These are phyloP conservation scores for Penicillium sp. DNA, from an alignment of 2,329 filamentous ascomycete species.

Conservation along the genomic window DNA sequence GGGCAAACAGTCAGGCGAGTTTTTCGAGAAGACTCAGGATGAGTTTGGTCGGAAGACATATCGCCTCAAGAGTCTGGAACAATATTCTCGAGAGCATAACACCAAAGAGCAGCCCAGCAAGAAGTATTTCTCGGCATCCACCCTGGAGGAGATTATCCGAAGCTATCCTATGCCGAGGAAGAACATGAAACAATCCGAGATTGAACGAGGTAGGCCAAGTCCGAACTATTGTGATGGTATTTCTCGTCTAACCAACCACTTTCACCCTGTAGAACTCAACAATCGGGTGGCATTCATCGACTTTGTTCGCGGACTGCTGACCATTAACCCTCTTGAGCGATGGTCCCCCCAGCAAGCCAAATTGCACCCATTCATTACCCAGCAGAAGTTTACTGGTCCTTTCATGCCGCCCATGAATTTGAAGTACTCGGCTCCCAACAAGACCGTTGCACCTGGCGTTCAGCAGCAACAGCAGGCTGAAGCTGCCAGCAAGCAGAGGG, in stretches of 20 bases:
- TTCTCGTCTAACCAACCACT: constrained; percentile 28
- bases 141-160: constrained; percentile 94
- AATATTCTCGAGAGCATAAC: constrained; percentile 92
- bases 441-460: constrained; percentile 88
- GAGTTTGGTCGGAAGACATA: constrained; percentile 92
- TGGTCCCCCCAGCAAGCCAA: constrained; percentile 99
- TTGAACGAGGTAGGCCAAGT: constrained; percentile 77
- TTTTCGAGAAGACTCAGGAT: constrained; percentile 90
- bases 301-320: constrained; percentile 89
- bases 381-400: constrained; percentile 93
- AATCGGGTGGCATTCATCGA: constrained; percentile 97
- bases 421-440: constrained; percentile 79
- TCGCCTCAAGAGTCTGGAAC: constrained; percentile 94
- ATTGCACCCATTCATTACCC: constrained; percentile 96
- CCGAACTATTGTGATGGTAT: neutral
- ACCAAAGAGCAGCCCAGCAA: constrained; percentile 99
- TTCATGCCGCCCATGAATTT: constrained; percentile 98
- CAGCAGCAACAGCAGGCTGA: constrained; percentile 96
- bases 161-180: constrained; percentile 98
- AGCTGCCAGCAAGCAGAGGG: constrained; percentile 87
- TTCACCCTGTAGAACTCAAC: constrained; percentile 77
- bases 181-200: constrained; percentile 97
- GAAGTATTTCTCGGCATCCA: constrained; percentile 96
- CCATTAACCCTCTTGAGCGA: constrained; percentile 91
- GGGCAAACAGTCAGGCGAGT: constrained; percentile 95